Percentiles rank a stretch among this genome's conserved stretches.
These are phyloP conservation scores for Fusarium subtropicale DNA, from an alignment of 2,329 filamentous ascomycete species.

Conservation along the genomic window DNA sequence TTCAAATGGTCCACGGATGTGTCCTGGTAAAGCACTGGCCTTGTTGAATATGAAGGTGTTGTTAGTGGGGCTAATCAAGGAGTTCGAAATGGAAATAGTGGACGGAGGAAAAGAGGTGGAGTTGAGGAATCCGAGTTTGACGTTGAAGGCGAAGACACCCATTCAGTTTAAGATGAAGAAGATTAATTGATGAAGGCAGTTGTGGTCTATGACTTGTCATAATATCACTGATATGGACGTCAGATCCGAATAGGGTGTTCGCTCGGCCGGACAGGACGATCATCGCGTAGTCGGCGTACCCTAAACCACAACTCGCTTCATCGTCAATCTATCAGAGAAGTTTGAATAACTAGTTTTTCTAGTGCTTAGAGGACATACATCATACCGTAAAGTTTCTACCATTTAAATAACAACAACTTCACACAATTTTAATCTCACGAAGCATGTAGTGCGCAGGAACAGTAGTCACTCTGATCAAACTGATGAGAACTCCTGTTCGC, in stretches of 20 bases:
- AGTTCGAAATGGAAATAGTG: conserved; percentile 5
- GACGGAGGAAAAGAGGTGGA: background rate
- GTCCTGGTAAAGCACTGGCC: conserved; percentile 25
- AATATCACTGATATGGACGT: background rate
- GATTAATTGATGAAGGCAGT: too few relatives aligned
- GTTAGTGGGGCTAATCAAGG: conserved; percentile 7
- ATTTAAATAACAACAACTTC: too few relatives aligned
- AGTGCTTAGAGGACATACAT: too few relatives aligned
- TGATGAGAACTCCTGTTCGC: too few relatives aligned
- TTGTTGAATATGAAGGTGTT: conserved; percentile 27
- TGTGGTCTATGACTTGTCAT: background rate
- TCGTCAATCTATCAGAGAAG: background rate
- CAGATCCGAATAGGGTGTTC: background rate
- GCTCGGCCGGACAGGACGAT: background rate
- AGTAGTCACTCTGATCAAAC: too few relatives aligned
- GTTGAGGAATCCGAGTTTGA: conserved; percentile 23
- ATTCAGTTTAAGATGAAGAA: background rate
- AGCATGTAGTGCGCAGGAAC: too few relatives aligned
- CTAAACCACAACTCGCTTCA: background rate
- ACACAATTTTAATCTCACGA: too few relatives aligned
- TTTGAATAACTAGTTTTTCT: background rate
- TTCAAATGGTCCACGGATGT: conserved; percentile 25
- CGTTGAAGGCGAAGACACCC: conserved; percentile 1
- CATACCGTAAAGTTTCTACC: too few relatives aligned
- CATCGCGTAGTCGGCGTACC: too few relatives aligned